These are phyloP conservation scores for Mycena metata DNA, from an alignment of 768 basidiomycete genomes.

Conservation along the genomic window DNA sequence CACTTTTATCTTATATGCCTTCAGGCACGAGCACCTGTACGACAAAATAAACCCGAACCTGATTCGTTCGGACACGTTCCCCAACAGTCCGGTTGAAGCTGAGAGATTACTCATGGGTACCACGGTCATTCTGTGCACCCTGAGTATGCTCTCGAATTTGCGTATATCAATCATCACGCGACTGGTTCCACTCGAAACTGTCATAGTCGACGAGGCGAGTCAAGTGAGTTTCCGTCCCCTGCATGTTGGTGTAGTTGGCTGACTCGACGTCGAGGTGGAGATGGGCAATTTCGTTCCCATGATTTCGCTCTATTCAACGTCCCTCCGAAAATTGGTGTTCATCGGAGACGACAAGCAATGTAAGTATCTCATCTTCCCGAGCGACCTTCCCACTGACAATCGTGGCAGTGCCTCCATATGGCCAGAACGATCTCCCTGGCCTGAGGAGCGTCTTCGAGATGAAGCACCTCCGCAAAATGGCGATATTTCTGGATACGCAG, in stretches of 20 bases:
- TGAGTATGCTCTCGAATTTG: too few species aligned
- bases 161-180: too few species aligned
- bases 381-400: slow-evolving; percentile 36
- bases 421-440: slow-evolving; percentile 56
- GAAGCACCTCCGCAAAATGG: slow-evolving; percentile 52
- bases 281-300: slow-evolving; percentile 59
- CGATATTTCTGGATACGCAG: slow-evolving; percentile 63
- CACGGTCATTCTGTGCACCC: slow-evolving; percentile 64
- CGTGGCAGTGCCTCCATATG: slow-evolving; percentile 67
- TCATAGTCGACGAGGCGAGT: too few species aligned
- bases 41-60: slow-evolving; percentile 58
- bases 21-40: slow-evolving; percentile 84
- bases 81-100: slow-evolving; percentile 39
- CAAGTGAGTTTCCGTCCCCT: too few species aligned
- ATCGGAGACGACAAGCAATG: slow-evolving; percentile 62
- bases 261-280: slow-evolving; percentile 20
- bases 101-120: slow-evolving; percentile 50
- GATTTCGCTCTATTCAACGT: slow-evolving; percentile 49
- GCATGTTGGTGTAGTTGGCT: too few species aligned
- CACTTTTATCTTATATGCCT: not conserved
- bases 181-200: too few species aligned
- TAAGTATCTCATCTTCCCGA: not conserved
- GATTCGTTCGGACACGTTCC: slow-evolving; percentile 59
- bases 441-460: slow-evolving; percentile 69
- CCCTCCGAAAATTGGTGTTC: slow-evolving; percentile 60